Conservation (phyloP, 2,329 filamentous ascomycete genomes). For the Fusarium humuli region DNA sequence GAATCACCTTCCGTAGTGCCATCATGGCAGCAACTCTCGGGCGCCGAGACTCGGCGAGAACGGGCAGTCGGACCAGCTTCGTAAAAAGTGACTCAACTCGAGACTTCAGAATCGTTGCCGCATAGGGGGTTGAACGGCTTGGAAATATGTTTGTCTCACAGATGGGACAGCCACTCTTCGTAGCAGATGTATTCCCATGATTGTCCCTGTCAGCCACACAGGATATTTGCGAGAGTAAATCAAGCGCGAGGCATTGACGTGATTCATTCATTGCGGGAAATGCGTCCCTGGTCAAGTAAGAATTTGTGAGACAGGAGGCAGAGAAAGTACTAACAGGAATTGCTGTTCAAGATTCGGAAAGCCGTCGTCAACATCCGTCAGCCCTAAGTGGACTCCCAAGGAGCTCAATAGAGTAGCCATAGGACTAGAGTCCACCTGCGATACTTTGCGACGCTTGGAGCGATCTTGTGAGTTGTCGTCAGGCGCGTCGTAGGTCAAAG, state of each 20-base stretch:
- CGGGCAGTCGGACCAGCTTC: slow-evolving; percentile 57
- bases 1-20: slow-evolving; percentile 74
- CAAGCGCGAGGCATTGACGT: slow-evolving; percentile 64
- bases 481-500: slow-evolving; percentile 43
- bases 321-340: slow-evolving; percentile 59
- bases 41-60: slow-evolving; percentile 66
- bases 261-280: slow-evolving; percentile 62
- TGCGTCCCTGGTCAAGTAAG: slow-evolving; percentile 48
- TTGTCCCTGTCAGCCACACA: slow-evolving; percentile 41
- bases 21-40: slow-evolving; percentile 78
- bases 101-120: slow-evolving; percentile 46
- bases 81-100: slow-evolving; percentile 59
- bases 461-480: slow-evolving; percentile 37
- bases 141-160: slow-evolving; percentile 40
- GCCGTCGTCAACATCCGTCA: slow-evolving; percentile 40
- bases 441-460: slow-evolving; percentile 50
- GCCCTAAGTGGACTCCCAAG: slow-evolving; percentile 48
- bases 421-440: slow-evolving; percentile 32
- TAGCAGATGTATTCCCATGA: background rate
- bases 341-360: slow-evolving; percentile 50
- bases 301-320: background rate
- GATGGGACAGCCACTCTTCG: slow-evolving; percentile 39
- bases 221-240: slow-evolving; percentile 65
- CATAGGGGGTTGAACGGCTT: slow-evolving; percentile 6
- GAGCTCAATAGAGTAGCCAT: slow-evolving; percentile 34